These are phyloP conservation scores for Paragyromitra xinjiangensis DNA, from an alignment of 495 filamentous ascomycete genomes.

Conservation along the genomic window DNA sequence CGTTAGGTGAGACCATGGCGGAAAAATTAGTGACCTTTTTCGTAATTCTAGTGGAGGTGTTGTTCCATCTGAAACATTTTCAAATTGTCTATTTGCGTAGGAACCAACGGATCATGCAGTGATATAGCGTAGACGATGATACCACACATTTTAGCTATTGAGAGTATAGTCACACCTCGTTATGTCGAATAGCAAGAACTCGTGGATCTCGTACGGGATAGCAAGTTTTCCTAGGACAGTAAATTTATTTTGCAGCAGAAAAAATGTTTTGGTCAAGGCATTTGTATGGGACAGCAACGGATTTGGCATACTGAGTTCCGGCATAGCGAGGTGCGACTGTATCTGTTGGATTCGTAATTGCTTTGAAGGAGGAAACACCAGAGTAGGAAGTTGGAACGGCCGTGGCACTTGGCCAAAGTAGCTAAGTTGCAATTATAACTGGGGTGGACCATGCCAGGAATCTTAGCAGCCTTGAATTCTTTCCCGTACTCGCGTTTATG, in stretches of 20 bases:
- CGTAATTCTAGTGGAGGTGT: slow-evolving; percentile 1
- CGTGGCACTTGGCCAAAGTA: background rate
- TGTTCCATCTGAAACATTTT: slow-evolving; percentile 22
- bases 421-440: background rate
- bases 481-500: background rate
- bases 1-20: background rate
- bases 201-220: no score
- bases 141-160: slow-evolving; percentile 12
- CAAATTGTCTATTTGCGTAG: slow-evolving; percentile 14
- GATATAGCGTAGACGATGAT: slow-evolving; percentile 26
- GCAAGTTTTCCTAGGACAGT: no score
- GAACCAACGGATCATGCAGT: slow-evolving; percentile 15
- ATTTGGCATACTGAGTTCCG: background rate
- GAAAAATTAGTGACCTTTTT: slow-evolving; percentile 20
- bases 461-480: background rate
- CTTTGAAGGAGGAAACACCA: no score
- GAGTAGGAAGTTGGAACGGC: no score
- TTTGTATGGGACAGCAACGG: background rate
- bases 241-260: no score
- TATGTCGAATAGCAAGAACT: no score
- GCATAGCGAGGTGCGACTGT: no score
- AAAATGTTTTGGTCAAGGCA: no score
- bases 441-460: background rate
- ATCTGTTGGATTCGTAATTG: no score
- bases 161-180: background rate